Evolutionary conservation across 1,284 basidiomycete genomes (phyloP), one percentile per base, ranked within the genome.

Genomic region (Waitea zeae): DNA sequence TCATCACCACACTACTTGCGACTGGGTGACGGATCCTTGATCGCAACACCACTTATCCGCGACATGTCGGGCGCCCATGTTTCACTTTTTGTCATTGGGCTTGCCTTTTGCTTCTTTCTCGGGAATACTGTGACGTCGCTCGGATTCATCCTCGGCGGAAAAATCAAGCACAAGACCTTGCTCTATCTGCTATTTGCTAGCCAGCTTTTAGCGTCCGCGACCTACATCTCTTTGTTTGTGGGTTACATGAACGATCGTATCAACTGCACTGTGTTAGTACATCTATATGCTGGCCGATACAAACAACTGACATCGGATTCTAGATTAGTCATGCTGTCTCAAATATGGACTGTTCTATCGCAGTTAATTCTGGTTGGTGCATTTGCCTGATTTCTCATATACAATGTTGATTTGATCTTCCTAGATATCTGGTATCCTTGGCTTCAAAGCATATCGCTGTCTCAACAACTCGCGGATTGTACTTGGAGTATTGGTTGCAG

Each of bases 391-490:
- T n/a, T n/a, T n/a, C n/a, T n/a, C n/a, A n/a, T n/a, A n/a, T n/a
- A n/a, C n/a, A n/a, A n/a, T n/a, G n/a, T n/a, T n/a, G n/a, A n/a
- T n/a, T n/a, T n/a, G n/a, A n/a, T n/a, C n/a, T n/a, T n/a, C n/a
- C n/a, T n/a, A n/a, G n/a, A n/a, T n/a, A n/a, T n/a, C n/a, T n/a
- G 72, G 71, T 20, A 68, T 77, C 28, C 53, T 75, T 29, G 74
- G 74, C 4, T 53, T 69, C 42, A 79, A 79, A 47, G 72, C 69
- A 4, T 79, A 76, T 44, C 65, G 64, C 42, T 76, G 72, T 44
- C 52, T 76, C 39, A 62, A 68, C 44, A 64, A 67, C 40, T 64
- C 67, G n/a, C 58, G 58, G 17, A 42, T 68, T 38, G 63, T 77
- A 27, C 53, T 67, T 13, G 43, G 54, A 7, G 42, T 58, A 5